Evolutionary conservation across 2,329 filamentous ascomycete species (phyloP).

Genomic region (Cadophora sp.): DNA sequence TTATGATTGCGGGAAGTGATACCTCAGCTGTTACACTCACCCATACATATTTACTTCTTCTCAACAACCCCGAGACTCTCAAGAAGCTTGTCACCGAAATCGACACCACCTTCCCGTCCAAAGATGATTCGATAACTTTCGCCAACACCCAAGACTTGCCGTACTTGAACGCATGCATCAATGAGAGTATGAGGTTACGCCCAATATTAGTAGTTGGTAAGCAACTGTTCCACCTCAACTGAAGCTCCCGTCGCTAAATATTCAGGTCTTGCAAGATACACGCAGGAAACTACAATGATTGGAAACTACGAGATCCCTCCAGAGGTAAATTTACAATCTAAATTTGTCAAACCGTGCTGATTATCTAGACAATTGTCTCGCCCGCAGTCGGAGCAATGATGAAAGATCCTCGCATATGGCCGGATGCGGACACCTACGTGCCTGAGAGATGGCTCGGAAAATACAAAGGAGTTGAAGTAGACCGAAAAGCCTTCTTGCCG

Average conservation of each 20-base stretch:
- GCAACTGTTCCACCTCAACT: not conserved
- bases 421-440: conserved; percentile 31
- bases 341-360: not conserved
- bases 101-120: conserved; percentile 42
- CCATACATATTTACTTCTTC: conserved; percentile 48
- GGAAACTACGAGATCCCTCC: conserved; percentile 34
- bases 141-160: conserved; percentile 33
- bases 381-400: conserved; percentile 21
- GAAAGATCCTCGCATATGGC: conserved; percentile 32
- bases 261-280: conserved; percentile 28
- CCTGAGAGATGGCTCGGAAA: conserved; percentile 36
- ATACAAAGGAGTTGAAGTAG: conserved; percentile 28
- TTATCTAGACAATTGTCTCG: conserved; percentile 23
- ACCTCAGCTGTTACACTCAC: conserved; percentile 28
- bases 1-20: conserved; percentile 36
- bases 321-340: conserved; percentile 17
- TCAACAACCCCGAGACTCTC: conserved; percentile 53
- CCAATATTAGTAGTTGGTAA: conserved; percentile 27
- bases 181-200: conserved; percentile 35
- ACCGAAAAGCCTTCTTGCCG: conserved; percentile 36
- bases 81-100: conserved; percentile 53
- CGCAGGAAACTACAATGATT: conserved; percentile 25
- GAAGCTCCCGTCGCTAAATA: not conserved
- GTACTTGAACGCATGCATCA: conserved; percentile 35
- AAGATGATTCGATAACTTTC: conserved; percentile 29